These are phyloP conservation scores for Arthromyces matolae DNA, from an alignment of 768 basidiomycete species.

Conservation along the genomic window DNA sequence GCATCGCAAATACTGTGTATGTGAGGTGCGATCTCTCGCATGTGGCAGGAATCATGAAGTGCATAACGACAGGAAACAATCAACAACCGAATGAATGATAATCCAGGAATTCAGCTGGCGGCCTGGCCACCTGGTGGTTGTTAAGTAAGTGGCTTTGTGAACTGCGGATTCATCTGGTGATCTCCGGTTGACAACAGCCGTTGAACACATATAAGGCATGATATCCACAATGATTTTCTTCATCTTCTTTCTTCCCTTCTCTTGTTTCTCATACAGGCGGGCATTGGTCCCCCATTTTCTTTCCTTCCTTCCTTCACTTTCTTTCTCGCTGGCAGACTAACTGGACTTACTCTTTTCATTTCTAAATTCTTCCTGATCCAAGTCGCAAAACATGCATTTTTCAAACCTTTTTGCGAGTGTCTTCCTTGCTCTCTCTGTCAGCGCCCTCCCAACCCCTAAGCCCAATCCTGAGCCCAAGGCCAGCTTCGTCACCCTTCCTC, in stretches of 20 bases:
- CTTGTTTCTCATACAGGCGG: slow-evolving; percentile 25
- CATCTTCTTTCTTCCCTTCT: slow-evolving; percentile 14
- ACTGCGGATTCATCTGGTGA: too few species aligned
- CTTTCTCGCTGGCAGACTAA: slow-evolving; percentile 18
- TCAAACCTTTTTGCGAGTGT: slow-evolving; percentile 51
- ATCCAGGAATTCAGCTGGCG: too few species aligned
- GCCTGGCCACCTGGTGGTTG: too few species aligned
- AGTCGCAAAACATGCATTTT: slow-evolving; percentile 49
- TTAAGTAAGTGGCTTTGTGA: neutral
- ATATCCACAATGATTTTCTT: neutral
- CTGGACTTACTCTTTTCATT: slow-evolving; percentile 21
- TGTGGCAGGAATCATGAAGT: too few species aligned
- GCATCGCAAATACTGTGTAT: too few species aligned
- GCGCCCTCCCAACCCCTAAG: slow-evolving; percentile 38
- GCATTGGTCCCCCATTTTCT: slow-evolving; percentile 21
- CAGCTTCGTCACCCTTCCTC: slow-evolving; percentile 39
- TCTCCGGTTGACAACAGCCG: slow-evolving; percentile 13
- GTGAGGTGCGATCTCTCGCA: too few species aligned
- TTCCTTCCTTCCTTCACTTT: slow-evolving; percentile 26
- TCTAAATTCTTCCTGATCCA: slow-evolving; percentile 19
- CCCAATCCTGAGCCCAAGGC: slow-evolving; percentile 19
- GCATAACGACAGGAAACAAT: too few species aligned
- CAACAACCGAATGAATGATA: too few species aligned
- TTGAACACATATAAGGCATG: slow-evolving; percentile 12
- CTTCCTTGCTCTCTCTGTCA: slow-evolving; percentile 37